Conservation (phyloP, 768 basidiomycete species). For the Lactifluus rugatus region DNA sequence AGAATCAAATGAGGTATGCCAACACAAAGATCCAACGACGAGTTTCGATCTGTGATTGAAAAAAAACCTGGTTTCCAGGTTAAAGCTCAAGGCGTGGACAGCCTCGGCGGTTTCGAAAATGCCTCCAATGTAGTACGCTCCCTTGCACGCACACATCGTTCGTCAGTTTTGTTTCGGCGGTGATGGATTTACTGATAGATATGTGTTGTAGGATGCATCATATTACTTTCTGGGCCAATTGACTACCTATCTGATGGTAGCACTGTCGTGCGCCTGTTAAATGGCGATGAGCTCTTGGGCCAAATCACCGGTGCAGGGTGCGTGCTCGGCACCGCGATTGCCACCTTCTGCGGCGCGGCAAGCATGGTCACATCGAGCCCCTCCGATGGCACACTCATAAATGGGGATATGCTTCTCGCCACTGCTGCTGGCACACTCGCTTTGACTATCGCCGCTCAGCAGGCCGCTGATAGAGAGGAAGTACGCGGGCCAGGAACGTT, state of each 20-base stretch:
- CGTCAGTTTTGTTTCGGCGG: slow-evolving; percentile 22
- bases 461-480: slow-evolving; percentile 40
- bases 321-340: slow-evolving; percentile 66
- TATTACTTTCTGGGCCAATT: slow-evolving; percentile 67
- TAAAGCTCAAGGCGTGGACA: slow-evolving; percentile 76
- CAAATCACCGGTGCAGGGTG: slow-evolving; percentile 89
- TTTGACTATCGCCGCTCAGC: slow-evolving; percentile 51
- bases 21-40: neutral
- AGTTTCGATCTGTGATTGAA: neutral
- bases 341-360: slow-evolving; percentile 71
- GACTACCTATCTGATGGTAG: slow-evolving; percentile 84
- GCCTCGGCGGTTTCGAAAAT: slow-evolving; percentile 72
- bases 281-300: slow-evolving; percentile 66
- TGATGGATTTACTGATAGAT: neutral
- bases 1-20: slow-evolving; percentile 59
- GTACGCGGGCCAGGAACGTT: slow-evolving; percentile 59
- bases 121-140: slow-evolving; percentile 58
- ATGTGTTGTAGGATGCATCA: slow-evolving; percentile 52
- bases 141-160: slow-evolving; percentile 68
- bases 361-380: slow-evolving; percentile 30
- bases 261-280: slow-evolving; percentile 55
- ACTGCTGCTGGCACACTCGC: slow-evolving; percentile 67
- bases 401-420: slow-evolving; percentile 68
- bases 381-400: slow-evolving; percentile 40
- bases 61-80: slow-evolving; percentile 37